Evolutionary conservation across 176 grass and related monocot species (phyloP).

Genomic region (Aegilops speltoides): DNA sequence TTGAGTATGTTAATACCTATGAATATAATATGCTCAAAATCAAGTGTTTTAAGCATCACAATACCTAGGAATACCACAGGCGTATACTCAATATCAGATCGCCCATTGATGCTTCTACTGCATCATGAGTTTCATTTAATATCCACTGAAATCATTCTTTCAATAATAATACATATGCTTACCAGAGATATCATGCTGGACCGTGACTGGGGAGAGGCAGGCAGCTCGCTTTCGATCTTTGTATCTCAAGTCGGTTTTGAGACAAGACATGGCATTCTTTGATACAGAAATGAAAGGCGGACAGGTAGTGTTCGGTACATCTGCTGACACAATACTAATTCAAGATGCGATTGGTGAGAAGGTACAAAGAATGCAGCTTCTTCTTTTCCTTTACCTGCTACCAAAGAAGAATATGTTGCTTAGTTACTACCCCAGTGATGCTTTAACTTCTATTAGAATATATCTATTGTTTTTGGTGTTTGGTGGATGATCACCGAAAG

Average conservation of each 20-base stretch:
- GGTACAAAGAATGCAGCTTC: constrained; percentile 35
- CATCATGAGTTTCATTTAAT: neutral
- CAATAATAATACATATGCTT: constrained; percentile 5
- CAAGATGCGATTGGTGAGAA: constrained; percentile 72
- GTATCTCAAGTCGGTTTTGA: constrained; percentile 55
- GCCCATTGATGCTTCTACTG: neutral
- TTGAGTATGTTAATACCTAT: neutral
- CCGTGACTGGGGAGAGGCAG: constrained; percentile 62
- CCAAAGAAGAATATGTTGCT: constrained; percentile 17
- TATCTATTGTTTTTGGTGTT: neutral
- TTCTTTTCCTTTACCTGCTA: constrained; percentile 9
- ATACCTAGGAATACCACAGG: neutral
- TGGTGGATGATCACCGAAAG: neutral
- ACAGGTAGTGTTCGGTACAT: constrained; percentile 47
- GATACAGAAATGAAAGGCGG: constrained; percentile 65
- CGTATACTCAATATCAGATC: neutral
- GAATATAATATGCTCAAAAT: neutral
- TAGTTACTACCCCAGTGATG: neutral
- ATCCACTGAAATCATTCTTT: neutral
- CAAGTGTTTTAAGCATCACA: neutral
- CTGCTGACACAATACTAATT: constrained; percentile 46
- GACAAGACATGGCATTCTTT: constrained; percentile 70
- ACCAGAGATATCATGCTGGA: constrained; percentile 72
- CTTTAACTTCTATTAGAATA: neutral
- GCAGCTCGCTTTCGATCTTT: constrained; percentile 51